phyloP scores from a whole-genome alignment of 768 basidiomycete genomes.

The Suillus decipiens region DNA sequence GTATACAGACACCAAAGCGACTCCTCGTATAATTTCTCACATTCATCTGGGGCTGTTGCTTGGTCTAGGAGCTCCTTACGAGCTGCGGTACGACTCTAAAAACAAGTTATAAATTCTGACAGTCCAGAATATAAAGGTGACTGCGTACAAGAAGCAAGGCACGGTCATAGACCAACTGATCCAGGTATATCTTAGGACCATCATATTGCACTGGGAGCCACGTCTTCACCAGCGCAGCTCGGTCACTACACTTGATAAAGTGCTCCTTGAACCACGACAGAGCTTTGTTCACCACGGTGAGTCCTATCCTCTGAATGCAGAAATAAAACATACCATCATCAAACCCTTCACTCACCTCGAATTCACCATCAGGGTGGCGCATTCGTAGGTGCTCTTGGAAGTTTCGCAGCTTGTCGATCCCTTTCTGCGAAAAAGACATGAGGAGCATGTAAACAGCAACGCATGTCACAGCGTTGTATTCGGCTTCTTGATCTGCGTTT shows the following conservation, averaged over 20 bases:
- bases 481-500: constrained; percentile 76
- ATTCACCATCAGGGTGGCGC: constrained; percentile 74
- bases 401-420: constrained; percentile 79
- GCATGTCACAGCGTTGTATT: constrained; percentile 81
- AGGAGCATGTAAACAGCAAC: constrained; percentile 89
- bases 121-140: constrained; percentile 1
- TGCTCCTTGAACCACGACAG: constrained; percentile 90
- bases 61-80: constrained; percentile 86
- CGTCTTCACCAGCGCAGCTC: constrained; percentile 84
- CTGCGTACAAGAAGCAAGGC: constrained; percentile 78
- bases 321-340: constrained; percentile 59
- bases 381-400: constrained; percentile 84
- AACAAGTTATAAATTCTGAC: constrained; percentile 1
- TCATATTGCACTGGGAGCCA: constrained; percentile 85
- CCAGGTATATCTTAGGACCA: constrained; percentile 81
- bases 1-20: constrained; percentile 93
- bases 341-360: constrained; percentile 77
- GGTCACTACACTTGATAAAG: constrained; percentile 93
- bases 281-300: constrained; percentile 43
- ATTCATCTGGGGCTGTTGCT: constrained; percentile 73
- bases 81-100: constrained; percentile 88
- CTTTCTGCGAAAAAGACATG: constrained; percentile 91
- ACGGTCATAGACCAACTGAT: constrained; percentile 91
- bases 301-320: neutral
- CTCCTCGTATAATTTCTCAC: constrained; percentile 93